Percentiles rank a stretch among this genome's conserved stretches.
Conservation (phyloP, 306 rosid species). For the Cyamopsis tetragonoloba region DNA sequence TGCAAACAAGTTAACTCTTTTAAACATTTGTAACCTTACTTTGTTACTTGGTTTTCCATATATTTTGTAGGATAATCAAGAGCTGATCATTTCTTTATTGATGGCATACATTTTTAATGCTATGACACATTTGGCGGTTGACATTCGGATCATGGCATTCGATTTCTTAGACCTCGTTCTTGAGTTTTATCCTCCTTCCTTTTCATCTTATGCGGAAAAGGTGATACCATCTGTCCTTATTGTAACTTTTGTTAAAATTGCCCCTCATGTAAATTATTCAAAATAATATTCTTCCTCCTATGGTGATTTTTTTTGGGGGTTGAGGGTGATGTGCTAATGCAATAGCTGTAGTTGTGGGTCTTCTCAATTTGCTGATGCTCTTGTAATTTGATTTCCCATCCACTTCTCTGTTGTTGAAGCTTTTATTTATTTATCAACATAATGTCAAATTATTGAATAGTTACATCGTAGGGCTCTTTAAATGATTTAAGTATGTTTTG, state of each 20-base stretch:
- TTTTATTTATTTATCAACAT: not conserved
- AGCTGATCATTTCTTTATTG: conserved; percentile 57
- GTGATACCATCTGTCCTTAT: conserved; percentile 35
- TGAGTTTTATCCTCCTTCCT: conserved; percentile 61
- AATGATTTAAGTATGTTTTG: not conserved
- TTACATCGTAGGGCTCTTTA: not conserved
- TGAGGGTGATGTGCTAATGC: not conserved
- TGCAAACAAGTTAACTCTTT: not conserved
- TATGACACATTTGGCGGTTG: conserved; percentile 73
- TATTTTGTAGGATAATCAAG: conserved; percentile 65
- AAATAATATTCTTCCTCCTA: not conserved
- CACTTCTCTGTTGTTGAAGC: not conserved
- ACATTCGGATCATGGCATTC: conserved; percentile 79
- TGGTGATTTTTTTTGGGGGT: not conserved
- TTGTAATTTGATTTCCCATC: conserved; percentile 1
- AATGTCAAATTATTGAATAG: not conserved
- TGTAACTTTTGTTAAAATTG: conserved; percentile 16
- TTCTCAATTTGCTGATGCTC: not conserved
- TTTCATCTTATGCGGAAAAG: conserved; percentile 71
- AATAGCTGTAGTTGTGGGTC: not conserved
- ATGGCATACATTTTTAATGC: conserved; percentile 83
- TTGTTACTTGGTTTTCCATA: conserved; percentile 16
- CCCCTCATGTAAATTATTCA: not conserved
- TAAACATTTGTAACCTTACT: conserved; percentile 12
- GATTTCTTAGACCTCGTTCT: conserved; percentile 72